Evolutionary conservation across 148 eudicot genomes (phyloP).

Genomic region (Silene conica): DNA sequence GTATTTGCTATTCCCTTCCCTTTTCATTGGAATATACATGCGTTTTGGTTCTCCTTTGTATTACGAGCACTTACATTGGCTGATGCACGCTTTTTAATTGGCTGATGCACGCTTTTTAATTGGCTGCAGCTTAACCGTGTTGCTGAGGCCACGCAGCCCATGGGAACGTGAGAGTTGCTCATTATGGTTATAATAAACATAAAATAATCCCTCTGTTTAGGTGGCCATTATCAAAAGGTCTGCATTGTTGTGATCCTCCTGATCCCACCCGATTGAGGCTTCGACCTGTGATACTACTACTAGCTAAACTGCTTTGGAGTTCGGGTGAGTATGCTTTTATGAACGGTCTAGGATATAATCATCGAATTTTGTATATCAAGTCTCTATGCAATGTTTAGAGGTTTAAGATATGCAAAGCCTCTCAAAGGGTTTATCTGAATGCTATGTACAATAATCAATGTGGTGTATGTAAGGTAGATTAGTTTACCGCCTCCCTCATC

Average conservation of each 20-base stretch:
- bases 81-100: background rate
- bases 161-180: background rate
- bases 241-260: too few species aligned
- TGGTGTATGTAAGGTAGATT: constrained; percentile 2
- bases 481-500: background rate
- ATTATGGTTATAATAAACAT: background rate
- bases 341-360: constrained; percentile 4
- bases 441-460: constrained; percentile 6
- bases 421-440: constrained; percentile 8
- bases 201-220: background rate
- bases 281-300: background rate
- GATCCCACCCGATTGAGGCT: background rate
- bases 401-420: constrained; percentile 8
- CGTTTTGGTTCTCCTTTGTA: background rate
- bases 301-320: background rate
- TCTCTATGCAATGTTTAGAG: background rate
- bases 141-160: background rate
- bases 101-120: too few species aligned
- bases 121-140: constrained; percentile 18
- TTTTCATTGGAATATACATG: background rate
- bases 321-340: constrained; percentile 8
- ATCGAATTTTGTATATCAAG: background rate
- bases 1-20: background rate
- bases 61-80: background rate
- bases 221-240: too few species aligned